These are phyloP conservation scores for Colletotrichum destructivum DNA, from an alignment of 2,329 filamentous ascomycete species.

Conservation along the genomic window DNA sequence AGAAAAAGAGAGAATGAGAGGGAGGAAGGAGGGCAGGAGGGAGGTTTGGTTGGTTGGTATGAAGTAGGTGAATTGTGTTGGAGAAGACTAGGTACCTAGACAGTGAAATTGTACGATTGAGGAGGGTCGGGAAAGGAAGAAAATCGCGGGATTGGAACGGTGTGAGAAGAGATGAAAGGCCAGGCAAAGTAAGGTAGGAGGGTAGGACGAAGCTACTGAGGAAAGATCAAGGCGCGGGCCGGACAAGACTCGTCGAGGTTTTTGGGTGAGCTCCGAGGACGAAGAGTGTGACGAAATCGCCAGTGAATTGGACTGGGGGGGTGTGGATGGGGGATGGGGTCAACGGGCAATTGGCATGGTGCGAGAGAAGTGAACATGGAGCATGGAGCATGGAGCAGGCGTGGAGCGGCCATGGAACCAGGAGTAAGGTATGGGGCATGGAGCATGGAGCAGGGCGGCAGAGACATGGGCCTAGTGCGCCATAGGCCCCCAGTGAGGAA, in stretches of 20 bases:
- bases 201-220: slow-evolving; percentile 1
- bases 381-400: slow-evolving; percentile 26
- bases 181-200: neutral
- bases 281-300: slow-evolving; percentile 43
- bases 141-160: slow-evolving; percentile 3
- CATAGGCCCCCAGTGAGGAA: slow-evolving; percentile 23
- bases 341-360: slow-evolving; percentile 41
- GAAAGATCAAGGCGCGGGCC: neutral
- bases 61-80: neutral
- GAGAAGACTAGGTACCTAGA: neutral
- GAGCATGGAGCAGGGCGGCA: slow-evolving; percentile 31
- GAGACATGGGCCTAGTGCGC: slow-evolving; percentile 24
- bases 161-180: neutral
- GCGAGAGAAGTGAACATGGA: neutral
- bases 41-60: neutral
- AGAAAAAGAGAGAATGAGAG: slow-evolving; percentile 48
- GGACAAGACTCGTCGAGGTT: slow-evolving; percentile 3
- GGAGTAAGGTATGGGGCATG: slow-evolving; percentile 37
- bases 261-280: slow-evolving; percentile 34
- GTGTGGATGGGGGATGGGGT: slow-evolving; percentile 14
- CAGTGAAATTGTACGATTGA: neutral
- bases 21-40: slow-evolving; percentile 1
- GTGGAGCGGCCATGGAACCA: slow-evolving; percentile 30
- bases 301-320: slow-evolving; percentile 33
- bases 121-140: slow-evolving; percentile 2